Evolutionary conservation across 805 yeast species (phyloP).

Genomic region (Starmerella asiatica): DNA sequence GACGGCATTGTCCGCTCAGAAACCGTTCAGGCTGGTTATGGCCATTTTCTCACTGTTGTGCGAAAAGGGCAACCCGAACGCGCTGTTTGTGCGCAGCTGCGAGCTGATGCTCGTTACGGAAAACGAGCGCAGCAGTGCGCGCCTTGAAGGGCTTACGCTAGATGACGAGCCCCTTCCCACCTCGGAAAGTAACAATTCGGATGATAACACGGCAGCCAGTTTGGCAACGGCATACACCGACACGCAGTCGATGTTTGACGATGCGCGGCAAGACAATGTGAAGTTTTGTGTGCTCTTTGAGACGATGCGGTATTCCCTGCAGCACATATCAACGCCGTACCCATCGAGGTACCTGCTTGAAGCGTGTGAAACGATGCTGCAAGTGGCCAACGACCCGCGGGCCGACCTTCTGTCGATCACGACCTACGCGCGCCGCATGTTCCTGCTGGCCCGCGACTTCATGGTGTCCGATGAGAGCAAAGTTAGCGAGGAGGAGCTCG

Average conservation of each 20-base stretch:
- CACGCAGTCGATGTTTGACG: conserved; percentile 1
- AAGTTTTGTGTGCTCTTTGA: conserved; percentile 57
- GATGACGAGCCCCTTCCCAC: conserved; percentile 6
- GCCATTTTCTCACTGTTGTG: conserved; percentile 50
- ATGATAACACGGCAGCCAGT: conserved; percentile 17
- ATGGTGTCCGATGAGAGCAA: conserved; percentile 24
- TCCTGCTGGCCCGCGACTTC: conserved; percentile 42
- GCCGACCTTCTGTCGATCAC: conserved; percentile 28
- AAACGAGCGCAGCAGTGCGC: conserved; percentile 11
- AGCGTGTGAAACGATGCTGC: conserved; percentile 46
- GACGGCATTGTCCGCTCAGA: conserved; percentile 24
- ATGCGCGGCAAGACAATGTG: conserved; percentile 24
- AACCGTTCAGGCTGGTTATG: conserved; percentile 26
- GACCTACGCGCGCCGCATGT: conserved; percentile 49
- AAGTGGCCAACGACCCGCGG: conserved; percentile 35
- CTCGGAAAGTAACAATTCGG: background rate
- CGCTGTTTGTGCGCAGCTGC: conserved; percentile 54
- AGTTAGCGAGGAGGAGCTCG: conserved; percentile 29
- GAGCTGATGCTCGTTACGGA: conserved; percentile 37
- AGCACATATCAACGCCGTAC: conserved; percentile 49
- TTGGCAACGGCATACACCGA: background rate
- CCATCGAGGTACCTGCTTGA: conserved; percentile 72
- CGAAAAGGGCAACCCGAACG: conserved; percentile 63
- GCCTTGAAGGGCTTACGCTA: conserved; percentile 26
- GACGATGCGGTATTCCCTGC: conserved; percentile 44